Base-by-base conservation (phyloP, 169 alveolate genomes). In the Theileria equi region DNA sequence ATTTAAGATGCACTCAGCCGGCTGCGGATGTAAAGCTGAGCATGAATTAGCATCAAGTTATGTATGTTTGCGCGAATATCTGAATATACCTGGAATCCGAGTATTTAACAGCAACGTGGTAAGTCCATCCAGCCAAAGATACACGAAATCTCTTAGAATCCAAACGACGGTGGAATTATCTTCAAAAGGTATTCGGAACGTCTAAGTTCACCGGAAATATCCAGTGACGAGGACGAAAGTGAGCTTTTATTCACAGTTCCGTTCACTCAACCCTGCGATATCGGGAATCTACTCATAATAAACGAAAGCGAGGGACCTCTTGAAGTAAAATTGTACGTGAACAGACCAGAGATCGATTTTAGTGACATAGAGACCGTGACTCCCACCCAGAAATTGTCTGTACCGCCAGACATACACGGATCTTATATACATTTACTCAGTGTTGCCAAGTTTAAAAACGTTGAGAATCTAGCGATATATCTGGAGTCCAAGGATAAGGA, bases 11-110 rank as follows among this genome's bases (percentile, higher is more conserved):
- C 86, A 77, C 60, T 52, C 74, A 17, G 71, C 72, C 45, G 68
- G 68, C 38, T 77, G 86, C 28, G 86, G 81, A 17, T 77, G 86
- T 63, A 77, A 77, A 69, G 65, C 35, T 52, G 86, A 77, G 68
- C 69, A 60, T 36, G 86, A 77, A 48, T 72, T 77, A 26, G 82
- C 59, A 19, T 43, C 86, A 13, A 66, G 60, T 17, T 67, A 64
- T 17, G 31, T 26, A 0, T 77, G 86, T 31, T 55, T 77, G 79
- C 58, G 81, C 21, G 53, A 66, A 16, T 64, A 65, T 29, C 41
- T 77, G 16, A 36, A 77, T 44, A 28, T 77, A 54, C 60, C 68
- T 4, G 58, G 69, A 7, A 67, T 77, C 19, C 55, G 81, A 31
- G 86, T 67, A 5, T 67, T 67, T 34, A 77, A 77, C 58, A 74